A percentile compares a stretch with the other conserved stretches of the same genome.
Evolutionary conservation across 2,329 filamentous ascomycete genomes (phyloP).

Genomic region (Neonectria punicea): DNA sequence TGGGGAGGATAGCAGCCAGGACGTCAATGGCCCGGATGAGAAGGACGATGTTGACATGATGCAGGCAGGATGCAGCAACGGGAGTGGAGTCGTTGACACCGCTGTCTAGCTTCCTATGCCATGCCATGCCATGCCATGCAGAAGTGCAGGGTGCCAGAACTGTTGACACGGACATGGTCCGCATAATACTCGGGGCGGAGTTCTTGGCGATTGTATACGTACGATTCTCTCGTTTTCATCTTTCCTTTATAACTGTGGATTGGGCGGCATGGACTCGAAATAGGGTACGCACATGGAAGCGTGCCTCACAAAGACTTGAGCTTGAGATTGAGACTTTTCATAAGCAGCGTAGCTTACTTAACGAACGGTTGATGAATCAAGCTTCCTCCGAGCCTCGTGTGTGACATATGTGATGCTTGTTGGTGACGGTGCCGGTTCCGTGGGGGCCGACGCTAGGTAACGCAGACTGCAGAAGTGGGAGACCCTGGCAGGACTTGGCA

Average conservation of each 20-base stretch:
- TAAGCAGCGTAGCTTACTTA: not conserved
- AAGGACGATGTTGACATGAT: not conserved
- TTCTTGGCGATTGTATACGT: conserved; percentile 23
- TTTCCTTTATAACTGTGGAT: not conserved
- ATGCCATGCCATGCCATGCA: not conserved
- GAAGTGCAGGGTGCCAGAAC: not conserved
- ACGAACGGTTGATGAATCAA: conserved; percentile 17
- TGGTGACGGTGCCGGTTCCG: conserved; percentile 9
- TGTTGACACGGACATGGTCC: not conserved
- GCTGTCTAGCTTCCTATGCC: conserved; percentile 5
- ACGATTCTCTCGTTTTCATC: conserved; percentile 3
- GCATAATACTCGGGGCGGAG: conserved; percentile 17
- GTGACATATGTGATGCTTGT: conserved; percentile 18
- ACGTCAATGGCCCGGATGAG: not conserved
- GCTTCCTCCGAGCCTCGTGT: not conserved
- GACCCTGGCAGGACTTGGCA: conserved; percentile 14
- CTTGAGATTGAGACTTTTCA: conserved; percentile 5
- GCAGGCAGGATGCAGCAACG: conserved; percentile 7
- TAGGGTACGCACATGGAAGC: conserved; percentile 2
- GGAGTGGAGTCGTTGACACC: conserved; percentile 7
- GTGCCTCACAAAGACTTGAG: conserved; percentile 5
- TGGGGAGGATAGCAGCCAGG: conserved; percentile 1
- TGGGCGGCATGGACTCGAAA: conserved; percentile 13
- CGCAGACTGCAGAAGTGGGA: not conserved
- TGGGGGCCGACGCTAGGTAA: conserved; percentile 14